Evolutionary conservation across 371 early-diverging fungal species (phyloP).

Genomic region (Smittium culicis): DNA sequence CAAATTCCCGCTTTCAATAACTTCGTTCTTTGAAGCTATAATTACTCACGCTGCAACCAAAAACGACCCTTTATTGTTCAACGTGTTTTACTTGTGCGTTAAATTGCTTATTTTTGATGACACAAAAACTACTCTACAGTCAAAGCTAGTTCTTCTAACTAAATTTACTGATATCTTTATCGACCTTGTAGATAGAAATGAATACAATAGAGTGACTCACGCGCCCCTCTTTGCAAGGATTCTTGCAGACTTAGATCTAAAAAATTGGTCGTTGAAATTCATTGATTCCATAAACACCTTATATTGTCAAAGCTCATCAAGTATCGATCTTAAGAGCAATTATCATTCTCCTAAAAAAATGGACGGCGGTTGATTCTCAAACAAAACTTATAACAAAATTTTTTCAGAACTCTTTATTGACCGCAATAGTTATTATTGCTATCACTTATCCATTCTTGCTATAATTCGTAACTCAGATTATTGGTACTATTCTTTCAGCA

Average conservation of each 20-base stretch:
- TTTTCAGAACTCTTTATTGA: neutral
- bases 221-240: neutral
- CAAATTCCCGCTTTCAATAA: too few relatives aligned
- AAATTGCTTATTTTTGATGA: too few relatives aligned
- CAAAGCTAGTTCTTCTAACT: too few relatives aligned
- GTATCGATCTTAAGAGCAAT: neutral
- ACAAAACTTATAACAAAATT: neutral
- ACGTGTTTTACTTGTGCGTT: too few relatives aligned
- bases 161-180: neutral
- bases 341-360: too few relatives aligned
- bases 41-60: too few relatives aligned
- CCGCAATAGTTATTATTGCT: neutral
- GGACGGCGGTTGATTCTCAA: too few relatives aligned
- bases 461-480: neutral
- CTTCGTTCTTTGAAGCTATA: too few relatives aligned
- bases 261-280: neutral
- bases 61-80: too few relatives aligned
- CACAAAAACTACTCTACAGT: too few relatives aligned
- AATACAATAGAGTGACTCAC: neutral
- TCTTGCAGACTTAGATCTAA: neutral
- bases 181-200: neutral
- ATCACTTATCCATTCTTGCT: neutral
- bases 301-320: neutral
- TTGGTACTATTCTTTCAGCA: neutral
- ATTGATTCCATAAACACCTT: neutral